phyloP scores from a whole-genome alignment of 805 yeast species.

The Torulaspora delbrueckii region DNA sequence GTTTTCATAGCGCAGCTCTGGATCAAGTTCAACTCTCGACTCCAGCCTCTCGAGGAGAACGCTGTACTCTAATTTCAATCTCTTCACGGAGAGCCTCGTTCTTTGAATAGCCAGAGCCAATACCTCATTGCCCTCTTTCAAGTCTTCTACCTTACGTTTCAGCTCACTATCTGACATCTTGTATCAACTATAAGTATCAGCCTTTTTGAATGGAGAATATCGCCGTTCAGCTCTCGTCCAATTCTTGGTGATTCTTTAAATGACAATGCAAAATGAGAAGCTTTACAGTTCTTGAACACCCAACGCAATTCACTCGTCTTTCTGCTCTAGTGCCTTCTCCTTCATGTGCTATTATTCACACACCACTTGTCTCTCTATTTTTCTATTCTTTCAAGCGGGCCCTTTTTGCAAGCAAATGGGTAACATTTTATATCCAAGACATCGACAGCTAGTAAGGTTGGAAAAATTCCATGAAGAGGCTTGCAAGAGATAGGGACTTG shows the following conservation, averaged over 20 bases:
- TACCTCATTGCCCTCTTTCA: conserved; percentile 73
- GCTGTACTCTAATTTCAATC: conserved; percentile 79
- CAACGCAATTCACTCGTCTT: not conserved
- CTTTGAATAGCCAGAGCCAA: conserved; percentile 72
- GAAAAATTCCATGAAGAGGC: not conserved
- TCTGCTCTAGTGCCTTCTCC: not conserved
- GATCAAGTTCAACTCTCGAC: conserved; percentile 40
- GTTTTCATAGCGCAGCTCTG: conserved; percentile 28
- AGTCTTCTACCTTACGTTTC: conserved; percentile 59
- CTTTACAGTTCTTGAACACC: not conserved
- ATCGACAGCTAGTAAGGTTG: not conserved
- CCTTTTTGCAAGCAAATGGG: not conserved
- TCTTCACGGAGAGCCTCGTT: conserved; percentile 66
- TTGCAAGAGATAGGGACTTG: not conserved
- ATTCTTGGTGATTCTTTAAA: not conserved
- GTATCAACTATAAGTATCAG: not conserved
- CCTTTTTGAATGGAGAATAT: too few relatives aligned
- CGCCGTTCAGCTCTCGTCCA: not conserved
- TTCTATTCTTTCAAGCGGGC: not conserved
- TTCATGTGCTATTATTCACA: not conserved
- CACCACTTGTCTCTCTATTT: not conserved
- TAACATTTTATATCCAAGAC: not conserved
- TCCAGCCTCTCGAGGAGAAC: conserved; percentile 77
- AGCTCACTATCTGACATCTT: conserved; percentile 49
- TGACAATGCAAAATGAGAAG: not conserved